Conservation (phyloP, 805 yeast species). For the Barnettozyma pratensis region DNA sequence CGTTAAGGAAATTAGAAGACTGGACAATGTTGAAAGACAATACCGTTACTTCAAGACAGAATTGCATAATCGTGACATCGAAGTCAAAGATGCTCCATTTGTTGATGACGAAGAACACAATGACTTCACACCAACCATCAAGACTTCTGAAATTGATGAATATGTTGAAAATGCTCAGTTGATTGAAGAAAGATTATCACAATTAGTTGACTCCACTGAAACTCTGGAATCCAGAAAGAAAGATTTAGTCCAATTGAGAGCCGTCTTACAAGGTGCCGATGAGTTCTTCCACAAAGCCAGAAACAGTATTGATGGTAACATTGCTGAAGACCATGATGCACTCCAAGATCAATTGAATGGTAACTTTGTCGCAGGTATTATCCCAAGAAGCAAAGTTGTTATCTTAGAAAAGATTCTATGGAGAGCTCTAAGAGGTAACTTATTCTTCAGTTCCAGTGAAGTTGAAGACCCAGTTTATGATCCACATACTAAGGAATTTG, state of each 20-base stretch:
- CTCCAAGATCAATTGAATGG: slow-evolving; percentile 26
- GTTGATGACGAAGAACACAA: slow-evolving; percentile 25
- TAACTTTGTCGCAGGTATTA: slow-evolving; percentile 69
- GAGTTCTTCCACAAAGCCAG: slow-evolving; percentile 35
- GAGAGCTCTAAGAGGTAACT: slow-evolving; percentile 91
- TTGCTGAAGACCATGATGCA: neutral
- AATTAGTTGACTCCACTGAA: slow-evolving; percentile 66
- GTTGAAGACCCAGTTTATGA: slow-evolving; percentile 71
- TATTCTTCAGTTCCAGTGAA: slow-evolving; percentile 70
- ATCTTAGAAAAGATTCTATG: slow-evolving; percentile 81
- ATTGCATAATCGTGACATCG: slow-evolving; percentile 42
- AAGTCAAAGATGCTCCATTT: slow-evolving; percentile 26
- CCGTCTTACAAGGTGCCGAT: slow-evolving; percentile 45
- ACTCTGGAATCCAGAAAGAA: slow-evolving; percentile 55
- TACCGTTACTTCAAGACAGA: slow-evolving; percentile 51
- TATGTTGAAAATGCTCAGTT: slow-evolving; percentile 59
- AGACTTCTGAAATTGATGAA: slow-evolving; percentile 45
- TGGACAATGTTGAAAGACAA: slow-evolving; percentile 87
- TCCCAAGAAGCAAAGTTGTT: slow-evolving; percentile 62
- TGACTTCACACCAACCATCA: slow-evolving; percentile 24
- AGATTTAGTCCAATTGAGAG: slow-evolving; percentile 59
- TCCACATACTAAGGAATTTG: slow-evolving; percentile 46
- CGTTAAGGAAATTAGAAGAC: slow-evolving; percentile 79
- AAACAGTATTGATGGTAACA: slow-evolving; percentile 10
- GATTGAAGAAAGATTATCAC: slow-evolving; percentile 70